These are phyloP conservation scores for Phylloporus rhodoxanthus DNA, from an alignment of 768 basidiomycete genomes.

Conservation along the genomic window DNA sequence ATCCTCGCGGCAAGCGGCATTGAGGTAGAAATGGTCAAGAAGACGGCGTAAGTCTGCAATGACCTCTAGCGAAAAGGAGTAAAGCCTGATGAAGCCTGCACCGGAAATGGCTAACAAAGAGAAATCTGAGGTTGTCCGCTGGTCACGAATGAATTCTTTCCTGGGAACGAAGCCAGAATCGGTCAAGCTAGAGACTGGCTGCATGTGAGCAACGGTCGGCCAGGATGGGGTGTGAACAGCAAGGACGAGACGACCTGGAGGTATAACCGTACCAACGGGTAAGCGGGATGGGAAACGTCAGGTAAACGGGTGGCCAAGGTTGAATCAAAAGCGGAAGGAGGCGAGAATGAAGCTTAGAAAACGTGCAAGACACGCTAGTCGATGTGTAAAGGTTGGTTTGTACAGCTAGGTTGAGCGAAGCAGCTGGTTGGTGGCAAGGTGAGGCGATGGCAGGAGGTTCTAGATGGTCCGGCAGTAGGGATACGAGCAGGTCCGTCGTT, in stretches of 20 bases:
- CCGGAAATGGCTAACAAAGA: conserved; percentile 65
- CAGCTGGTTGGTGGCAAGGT: conserved; percentile 9
- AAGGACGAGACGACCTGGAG: conserved; percentile 17
- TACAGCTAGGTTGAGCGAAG: conserved; percentile 7
- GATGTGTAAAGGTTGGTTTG: conserved; percentile 12
- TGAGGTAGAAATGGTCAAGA: conserved; percentile 42
- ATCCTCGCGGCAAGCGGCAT: conserved; percentile 51
- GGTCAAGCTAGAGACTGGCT: conserved; percentile 28
- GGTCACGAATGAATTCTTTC: conserved; percentile 66
- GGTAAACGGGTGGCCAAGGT: conserved; percentile 33
- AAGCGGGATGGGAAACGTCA: conserved; percentile 34
- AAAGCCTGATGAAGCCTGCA: conserved; percentile 59
- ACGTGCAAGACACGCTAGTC: conserved; percentile 30
- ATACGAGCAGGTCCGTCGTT: conserved; percentile 2
- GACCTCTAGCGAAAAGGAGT: conserved; percentile 56
- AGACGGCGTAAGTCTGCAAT: conserved; percentile 50
- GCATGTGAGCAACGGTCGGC: conserved; percentile 27
- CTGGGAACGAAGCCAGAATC: conserved; percentile 57
- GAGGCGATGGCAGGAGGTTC: conserved; percentile 1
- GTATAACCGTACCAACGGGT: conserved; percentile 23
- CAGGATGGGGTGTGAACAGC: conserved; percentile 20
- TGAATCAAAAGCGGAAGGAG: conserved; percentile 26
- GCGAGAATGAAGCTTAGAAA: conserved; percentile 25
- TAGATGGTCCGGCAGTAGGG: conserved; percentile 6
- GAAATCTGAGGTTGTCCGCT: conserved; percentile 51